Conservation (phyloP, 257 asterid species). For the Plectranthus barbatus region DNA sequence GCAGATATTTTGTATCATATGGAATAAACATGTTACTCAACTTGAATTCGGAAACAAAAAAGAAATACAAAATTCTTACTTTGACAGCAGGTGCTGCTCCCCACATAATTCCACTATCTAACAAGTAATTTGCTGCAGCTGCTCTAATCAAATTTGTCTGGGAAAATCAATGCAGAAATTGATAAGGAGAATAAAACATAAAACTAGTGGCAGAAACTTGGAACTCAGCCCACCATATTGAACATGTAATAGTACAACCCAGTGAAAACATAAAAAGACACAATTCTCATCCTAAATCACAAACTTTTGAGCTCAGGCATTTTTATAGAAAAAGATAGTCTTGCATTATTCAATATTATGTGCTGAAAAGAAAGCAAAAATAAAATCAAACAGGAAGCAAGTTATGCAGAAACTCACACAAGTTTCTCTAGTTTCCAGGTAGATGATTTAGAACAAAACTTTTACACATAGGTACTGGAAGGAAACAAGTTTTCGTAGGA, state of each 20-base stretch:
- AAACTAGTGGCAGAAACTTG: background rate
- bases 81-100: constrained; percentile 89
- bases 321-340: background rate
- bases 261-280: background rate
- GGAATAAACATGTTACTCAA: constrained; percentile 5
- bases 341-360: background rate
- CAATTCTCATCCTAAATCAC: background rate
- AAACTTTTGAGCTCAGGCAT: background rate
- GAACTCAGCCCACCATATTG: constrained; percentile 1
- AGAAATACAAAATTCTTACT: constrained; percentile 29
- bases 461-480: no score
- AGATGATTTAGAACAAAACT: no score
- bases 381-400: background rate
- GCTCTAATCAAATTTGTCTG: constrained; percentile 79
- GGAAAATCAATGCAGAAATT: constrained; percentile 15
- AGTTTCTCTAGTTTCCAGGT: background rate
- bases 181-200: constrained; percentile 3
- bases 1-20: constrained; percentile 17
- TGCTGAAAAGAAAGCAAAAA: background rate
- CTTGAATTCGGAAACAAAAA: constrained; percentile 6
- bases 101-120: constrained; percentile 94
- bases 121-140: constrained; percentile 83
- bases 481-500: no score
- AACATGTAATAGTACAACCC: background rate
- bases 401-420: background rate